A percentile compares a stretch with the other conserved stretches of the same genome.
These are phyloP conservation scores for Acarospora socialis DNA, from an alignment of 2,329 filamentous ascomycete genomes.

Conservation along the genomic window DNA sequence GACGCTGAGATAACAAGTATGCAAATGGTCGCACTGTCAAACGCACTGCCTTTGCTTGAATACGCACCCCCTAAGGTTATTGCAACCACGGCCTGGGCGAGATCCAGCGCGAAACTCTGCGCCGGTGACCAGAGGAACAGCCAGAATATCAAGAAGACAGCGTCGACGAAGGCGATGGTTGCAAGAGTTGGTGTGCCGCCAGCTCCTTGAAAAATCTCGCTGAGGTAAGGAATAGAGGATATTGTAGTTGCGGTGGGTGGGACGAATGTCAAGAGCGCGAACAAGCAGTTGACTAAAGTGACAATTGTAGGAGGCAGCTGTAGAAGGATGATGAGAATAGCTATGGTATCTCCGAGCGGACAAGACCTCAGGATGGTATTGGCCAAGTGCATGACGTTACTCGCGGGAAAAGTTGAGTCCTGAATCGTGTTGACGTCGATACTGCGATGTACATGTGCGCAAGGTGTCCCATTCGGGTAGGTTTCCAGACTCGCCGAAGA, in stretches of 20 bases:
- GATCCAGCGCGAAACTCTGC: constrained; percentile 61
- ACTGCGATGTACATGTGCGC: constrained; percentile 40
- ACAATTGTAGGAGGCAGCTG: constrained; percentile 80
- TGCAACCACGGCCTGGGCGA: constrained; percentile 13
- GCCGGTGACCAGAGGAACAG: constrained; percentile 75
- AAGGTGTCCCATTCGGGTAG: constrained; percentile 21
- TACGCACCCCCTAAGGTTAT: constrained; percentile 13
- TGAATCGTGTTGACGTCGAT: constrained; percentile 59
- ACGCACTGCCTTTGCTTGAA: constrained; percentile 11
- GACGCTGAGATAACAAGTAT: constrained; percentile 10
- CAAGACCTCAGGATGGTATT: constrained; percentile 80
- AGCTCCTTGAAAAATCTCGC: constrained; percentile 81
- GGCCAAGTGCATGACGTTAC: constrained; percentile 60
- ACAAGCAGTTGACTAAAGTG: constrained; percentile 80
- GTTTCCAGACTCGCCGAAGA: constrained; percentile 16
- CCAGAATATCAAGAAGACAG: constrained; percentile 72
- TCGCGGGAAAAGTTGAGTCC: constrained; percentile 52
- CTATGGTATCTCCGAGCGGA: constrained; percentile 86
- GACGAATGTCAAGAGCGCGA: constrained; percentile 85
- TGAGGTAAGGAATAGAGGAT: constrained; percentile 61
- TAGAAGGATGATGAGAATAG: constrained; percentile 89
- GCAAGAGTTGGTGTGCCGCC: constrained; percentile 74
- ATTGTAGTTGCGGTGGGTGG: constrained; percentile 66
- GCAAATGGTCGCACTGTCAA: constrained; percentile 12
- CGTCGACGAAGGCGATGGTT: constrained; percentile 71